Percentiles rank a stretch among this genome's conserved stretches.
These are phyloP conservation scores for Xylaria intraflava DNA, from an alignment of 495 filamentous ascomycete species.

Conservation along the genomic window DNA sequence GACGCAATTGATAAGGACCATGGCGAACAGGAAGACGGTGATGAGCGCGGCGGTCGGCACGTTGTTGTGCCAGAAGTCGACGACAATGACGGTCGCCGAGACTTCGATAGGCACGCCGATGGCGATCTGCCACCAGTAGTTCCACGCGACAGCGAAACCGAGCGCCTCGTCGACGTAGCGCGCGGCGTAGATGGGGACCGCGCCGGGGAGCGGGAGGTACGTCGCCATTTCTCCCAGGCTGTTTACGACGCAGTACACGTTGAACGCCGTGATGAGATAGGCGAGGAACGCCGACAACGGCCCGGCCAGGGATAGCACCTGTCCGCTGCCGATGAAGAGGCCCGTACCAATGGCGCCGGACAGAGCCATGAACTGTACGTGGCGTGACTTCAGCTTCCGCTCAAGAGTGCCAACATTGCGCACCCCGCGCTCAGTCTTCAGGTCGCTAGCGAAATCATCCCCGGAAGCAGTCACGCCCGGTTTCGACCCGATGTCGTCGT, in stretches of 20 bases:
- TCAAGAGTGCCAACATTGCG: conserved; percentile 32
- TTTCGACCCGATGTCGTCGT: conserved; percentile 2
- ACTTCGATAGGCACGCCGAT: conserved; percentile 36
- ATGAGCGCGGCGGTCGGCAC: conserved; percentile 47
- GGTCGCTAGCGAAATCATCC: conserved; percentile 14
- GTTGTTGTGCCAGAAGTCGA: conserved; percentile 42
- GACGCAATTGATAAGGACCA: conserved; percentile 31
- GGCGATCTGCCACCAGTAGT: conserved; percentile 38
- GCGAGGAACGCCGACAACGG: conserved; percentile 40
- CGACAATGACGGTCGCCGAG: conserved; percentile 33
- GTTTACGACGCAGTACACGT: conserved; percentile 28
- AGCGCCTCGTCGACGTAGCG: conserved; percentile 64
- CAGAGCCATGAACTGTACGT: conserved; percentile 59
- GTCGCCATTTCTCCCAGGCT: conserved; percentile 53
- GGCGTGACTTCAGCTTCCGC: conserved; percentile 51
- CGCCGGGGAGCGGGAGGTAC: conserved; percentile 50
- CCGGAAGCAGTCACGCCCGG: neutral
- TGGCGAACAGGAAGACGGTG: conserved; percentile 37
- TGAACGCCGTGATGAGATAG: conserved; percentile 35
- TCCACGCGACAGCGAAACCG: conserved; percentile 70
- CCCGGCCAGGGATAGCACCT: conserved; percentile 31
- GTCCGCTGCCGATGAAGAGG: conserved; percentile 37
- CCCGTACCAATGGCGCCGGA: conserved; percentile 56
- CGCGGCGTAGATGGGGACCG: conserved; percentile 54
- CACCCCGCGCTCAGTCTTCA: conserved; percentile 21